Evolutionary conservation across 805 yeast species (phyloP).

Genomic region (Cyberlindnera saturnus): DNA sequence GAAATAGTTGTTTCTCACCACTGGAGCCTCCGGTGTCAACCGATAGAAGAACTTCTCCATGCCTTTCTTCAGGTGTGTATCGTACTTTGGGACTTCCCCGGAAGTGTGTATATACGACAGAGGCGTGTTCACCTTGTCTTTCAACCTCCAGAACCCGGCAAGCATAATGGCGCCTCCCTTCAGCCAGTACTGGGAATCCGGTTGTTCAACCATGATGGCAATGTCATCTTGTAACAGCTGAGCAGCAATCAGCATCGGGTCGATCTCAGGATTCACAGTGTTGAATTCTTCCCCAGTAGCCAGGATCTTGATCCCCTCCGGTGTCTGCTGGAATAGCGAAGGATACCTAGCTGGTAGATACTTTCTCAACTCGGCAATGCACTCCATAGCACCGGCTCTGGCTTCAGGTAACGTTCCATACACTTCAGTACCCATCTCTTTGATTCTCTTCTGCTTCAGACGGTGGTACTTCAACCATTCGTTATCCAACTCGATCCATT

Average conservation of each 20-base stretch:
- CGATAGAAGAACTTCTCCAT: slow-evolving; percentile 63
- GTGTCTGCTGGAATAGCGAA: slow-evolving; percentile 31
- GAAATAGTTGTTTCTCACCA: slow-evolving; percentile 62
- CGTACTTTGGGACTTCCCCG: slow-evolving; percentile 65
- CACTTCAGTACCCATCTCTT: slow-evolving; percentile 36
- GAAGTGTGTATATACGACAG: slow-evolving; percentile 53
- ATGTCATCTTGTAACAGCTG: slow-evolving; percentile 59
- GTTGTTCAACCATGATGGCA: slow-evolving; percentile 58
- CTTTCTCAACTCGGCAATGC: slow-evolving; percentile 44
- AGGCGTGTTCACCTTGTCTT: slow-evolving; percentile 52
- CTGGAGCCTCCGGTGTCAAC: slow-evolving; percentile 52
- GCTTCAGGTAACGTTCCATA: slow-evolving; percentile 49
- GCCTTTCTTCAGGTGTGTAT: slow-evolving; percentile 49
- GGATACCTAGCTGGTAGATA: slow-evolving; percentile 58
- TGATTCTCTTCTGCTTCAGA: slow-evolving; percentile 44
- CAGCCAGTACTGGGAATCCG: slow-evolving; percentile 49
- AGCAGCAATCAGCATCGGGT: slow-evolving; percentile 56
- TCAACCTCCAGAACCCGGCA: slow-evolving; percentile 67
- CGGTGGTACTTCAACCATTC: slow-evolving; percentile 55
- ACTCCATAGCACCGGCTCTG: slow-evolving; percentile 48
- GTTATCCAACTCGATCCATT: slow-evolving; percentile 65
- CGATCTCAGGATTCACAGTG: slow-evolving; percentile 30
- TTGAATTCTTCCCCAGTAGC: slow-evolving; percentile 47
- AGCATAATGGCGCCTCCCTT: slow-evolving; percentile 58
- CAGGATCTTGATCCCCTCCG: slow-evolving; percentile 29